phyloP scores from a whole-genome alignment of 768 basidiomycete species.

The Lentinula boryana region DNA sequence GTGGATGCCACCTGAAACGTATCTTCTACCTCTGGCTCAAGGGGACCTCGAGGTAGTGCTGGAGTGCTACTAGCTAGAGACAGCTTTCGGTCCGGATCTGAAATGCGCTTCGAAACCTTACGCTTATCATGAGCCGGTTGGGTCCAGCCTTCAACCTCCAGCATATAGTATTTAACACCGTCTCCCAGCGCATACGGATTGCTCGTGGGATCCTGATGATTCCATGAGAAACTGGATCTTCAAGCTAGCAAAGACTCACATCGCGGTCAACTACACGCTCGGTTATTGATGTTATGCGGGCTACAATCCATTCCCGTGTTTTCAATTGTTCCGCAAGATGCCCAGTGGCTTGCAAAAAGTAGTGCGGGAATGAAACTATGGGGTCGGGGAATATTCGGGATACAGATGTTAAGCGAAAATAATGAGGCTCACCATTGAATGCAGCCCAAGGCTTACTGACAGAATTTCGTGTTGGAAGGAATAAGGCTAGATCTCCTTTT shows the following conservation, averaged over 20 bases:
- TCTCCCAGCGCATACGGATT: conserved; percentile 89
- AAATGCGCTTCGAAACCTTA: conserved; percentile 42
- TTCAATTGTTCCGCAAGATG: conserved; percentile 86
- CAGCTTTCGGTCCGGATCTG: conserved; percentile 27
- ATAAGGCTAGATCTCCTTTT: conserved; percentile 92
- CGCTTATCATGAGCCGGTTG: conserved; percentile 66
- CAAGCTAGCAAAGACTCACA: conserved; percentile 34
- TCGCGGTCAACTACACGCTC: conserved; percentile 79
- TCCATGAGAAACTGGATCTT: background rate
- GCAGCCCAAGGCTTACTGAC: conserved; percentile 96
- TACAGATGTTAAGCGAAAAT: conserved; percentile 5
- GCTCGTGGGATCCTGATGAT: conserved; percentile 62
- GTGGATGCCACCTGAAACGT: conserved; percentile 60
- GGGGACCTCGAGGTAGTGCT: conserved; percentile 54
- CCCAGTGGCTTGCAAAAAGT: conserved; percentile 87
- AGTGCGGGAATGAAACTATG: conserved; percentile 92
- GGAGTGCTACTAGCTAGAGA: conserved; percentile 24
- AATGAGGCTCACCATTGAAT: conserved; percentile 73
- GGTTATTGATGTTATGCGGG: conserved; percentile 81
- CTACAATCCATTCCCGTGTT: conserved; percentile 92
- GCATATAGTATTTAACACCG: conserved; percentile 89
- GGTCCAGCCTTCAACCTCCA: conserved; percentile 93
- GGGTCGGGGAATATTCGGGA: conserved; percentile 30
- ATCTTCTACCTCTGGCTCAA: conserved; percentile 68
- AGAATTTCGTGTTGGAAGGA: conserved; percentile 93